These are phyloP conservation scores for Durusdinium trenchii DNA, from an alignment of 73 alveolate genomes.

Conservation along the genomic window DNA sequence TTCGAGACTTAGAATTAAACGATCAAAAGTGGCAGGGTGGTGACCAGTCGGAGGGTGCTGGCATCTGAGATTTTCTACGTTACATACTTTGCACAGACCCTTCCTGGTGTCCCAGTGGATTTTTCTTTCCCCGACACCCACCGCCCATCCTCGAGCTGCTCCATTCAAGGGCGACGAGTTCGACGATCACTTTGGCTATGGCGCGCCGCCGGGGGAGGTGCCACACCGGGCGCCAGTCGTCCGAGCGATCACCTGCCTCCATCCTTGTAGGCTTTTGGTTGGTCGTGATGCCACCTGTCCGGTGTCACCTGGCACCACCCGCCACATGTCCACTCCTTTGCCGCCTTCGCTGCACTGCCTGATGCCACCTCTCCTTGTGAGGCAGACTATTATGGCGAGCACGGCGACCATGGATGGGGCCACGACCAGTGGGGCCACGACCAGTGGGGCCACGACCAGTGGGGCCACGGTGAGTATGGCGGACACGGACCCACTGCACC, in stretches of 20 bases:
- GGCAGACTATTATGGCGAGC: slow-evolving; percentile 1
- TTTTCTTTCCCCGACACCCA: too few species aligned
- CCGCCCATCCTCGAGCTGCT: too few species aligned
- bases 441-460: slow-evolving; percentile 12
- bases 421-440: background rate
- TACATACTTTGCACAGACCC: background rate
- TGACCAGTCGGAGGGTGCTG: background rate
- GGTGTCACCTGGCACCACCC: background rate
- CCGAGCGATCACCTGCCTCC: background rate
- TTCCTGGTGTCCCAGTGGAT: background rate
- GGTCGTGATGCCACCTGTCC: background rate
- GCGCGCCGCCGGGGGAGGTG: slow-evolving; percentile 2
- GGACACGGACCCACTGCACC: slow-evolving; percentile 15
- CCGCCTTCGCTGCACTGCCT: background rate
- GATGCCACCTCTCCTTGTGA: background rate
- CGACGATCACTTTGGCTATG: slow-evolving; percentile 76
- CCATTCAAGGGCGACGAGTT: slow-evolving; percentile 67
- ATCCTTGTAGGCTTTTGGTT: background rate
- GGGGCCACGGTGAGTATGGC: background rate
- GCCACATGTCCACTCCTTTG: background rate
- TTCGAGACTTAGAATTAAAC: too few species aligned
- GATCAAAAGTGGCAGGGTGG: too few species aligned
- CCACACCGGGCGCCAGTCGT: background rate
- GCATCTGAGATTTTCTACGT: background rate
- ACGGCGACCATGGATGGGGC: slow-evolving; percentile 32